Base-by-base conservation (phyloP, 129 eudicot species). In the carrot (Daucus carota) region DNA sequence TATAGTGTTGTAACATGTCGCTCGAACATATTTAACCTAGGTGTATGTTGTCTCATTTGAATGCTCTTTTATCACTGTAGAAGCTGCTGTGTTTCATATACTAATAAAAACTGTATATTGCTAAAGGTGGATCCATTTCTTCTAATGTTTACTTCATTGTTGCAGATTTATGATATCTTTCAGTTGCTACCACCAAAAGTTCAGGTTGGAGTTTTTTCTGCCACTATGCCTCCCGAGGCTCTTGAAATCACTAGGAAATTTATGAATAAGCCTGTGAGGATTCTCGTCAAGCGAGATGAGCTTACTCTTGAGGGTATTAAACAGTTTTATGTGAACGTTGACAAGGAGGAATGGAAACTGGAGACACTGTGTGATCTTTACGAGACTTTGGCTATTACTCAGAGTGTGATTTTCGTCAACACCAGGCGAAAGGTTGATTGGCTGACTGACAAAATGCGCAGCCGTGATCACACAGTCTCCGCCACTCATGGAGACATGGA, bases 231-330 rank as follows among this genome's bases (percentile, higher is more conserved):
- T 22, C 81, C 81, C 54, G 81, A 78, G 62, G 81, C 81, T 32
- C 81, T 78, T 57, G 81, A 78, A 68, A 78, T 78, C 18, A 78
- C 81, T 9, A 70, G 74, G 34, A 70, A 70, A 40, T 70, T 70
- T 59, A 78, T 78, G 81, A 78, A 78, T 47, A 78, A 83, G 48
- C 86, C 86, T 10, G 86, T 83, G 6, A 74, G 83, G 67, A 83
- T 83, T 74, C 83, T 83, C n/a, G 83, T 83, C 26, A 83, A 83
- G 62, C 77, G 86, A 34, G 83, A 83, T 57, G 86, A 83, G 80
- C 86, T 83, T 38, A 83, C 86, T 33, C 83, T 83, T 14, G 86
- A 83, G 75, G 86, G 72, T 67, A 67, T 67, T n/a, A 67, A 67
- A 34, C 72, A 67, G 72, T 67, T 67, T 34, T 67, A 67, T 67